Conservation (phyloP, 2,329 filamentous ascomycete genomes). For the Fusarium sp. region DNA sequence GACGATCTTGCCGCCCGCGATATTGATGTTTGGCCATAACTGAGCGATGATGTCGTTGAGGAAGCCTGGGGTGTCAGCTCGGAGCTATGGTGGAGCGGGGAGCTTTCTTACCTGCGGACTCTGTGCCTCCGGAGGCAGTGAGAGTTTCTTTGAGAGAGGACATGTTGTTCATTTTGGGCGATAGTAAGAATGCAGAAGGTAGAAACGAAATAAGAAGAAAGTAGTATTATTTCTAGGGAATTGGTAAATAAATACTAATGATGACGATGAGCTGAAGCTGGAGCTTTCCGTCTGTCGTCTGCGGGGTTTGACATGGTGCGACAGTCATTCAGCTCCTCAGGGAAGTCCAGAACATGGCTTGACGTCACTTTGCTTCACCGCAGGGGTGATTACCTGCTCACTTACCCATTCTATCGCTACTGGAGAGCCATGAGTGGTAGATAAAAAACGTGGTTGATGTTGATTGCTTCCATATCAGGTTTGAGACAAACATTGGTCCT, state of each 20-base stretch:
- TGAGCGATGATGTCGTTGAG: conserved; percentile 44
- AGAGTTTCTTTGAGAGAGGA: conserved; percentile 37
- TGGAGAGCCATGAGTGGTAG: not conserved
- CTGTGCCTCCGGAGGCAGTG: conserved; percentile 43
- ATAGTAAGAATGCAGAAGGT: not conserved
- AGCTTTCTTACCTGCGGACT: conserved; percentile 37
- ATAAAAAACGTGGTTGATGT: not conserved
- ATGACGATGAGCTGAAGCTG: conserved; percentile 15
- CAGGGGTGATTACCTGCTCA: conserved; percentile 16
- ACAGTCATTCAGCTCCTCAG: conserved; percentile 4
- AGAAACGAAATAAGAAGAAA: not conserved
- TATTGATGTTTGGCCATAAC: conserved; percentile 45
- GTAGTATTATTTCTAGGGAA: not conserved
- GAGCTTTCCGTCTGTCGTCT: not conserved
- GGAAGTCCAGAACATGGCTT: not conserved
- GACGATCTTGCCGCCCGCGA: conserved; percentile 40
- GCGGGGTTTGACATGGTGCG: conserved; percentile 17
- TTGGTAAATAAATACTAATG: not conserved
- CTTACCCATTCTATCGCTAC: not conserved
- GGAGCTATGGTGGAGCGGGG: not conserved
- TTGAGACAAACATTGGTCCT: not conserved
- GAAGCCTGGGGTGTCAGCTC: conserved; percentile 37
- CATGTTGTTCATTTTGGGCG: conserved; percentile 40
- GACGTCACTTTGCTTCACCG: conserved; percentile 10
- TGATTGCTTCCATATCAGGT: not conserved